phyloP scores from a whole-genome alignment of 192 early-diverging fungal species.

The Rhizophlyctis rosea region DNA sequence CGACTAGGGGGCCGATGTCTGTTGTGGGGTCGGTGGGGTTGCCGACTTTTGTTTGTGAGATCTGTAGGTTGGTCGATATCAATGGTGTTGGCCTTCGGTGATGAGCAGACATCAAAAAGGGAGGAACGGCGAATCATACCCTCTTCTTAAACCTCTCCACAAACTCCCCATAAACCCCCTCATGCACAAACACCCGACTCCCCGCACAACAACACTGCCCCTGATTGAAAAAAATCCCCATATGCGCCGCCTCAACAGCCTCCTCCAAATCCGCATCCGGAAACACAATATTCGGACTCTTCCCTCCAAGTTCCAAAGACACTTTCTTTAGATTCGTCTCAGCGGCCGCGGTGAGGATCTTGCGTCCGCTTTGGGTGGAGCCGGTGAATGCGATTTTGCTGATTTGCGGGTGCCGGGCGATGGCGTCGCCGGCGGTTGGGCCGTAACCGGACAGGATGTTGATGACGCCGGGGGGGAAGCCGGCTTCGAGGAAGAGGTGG shows the following conservation, averaged over 20 bases:
- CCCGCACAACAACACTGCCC: constrained; percentile 56
- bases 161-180: constrained; percentile 44
- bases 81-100: no score
- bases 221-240: constrained; percentile 40
- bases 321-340: constrained; percentile 44
- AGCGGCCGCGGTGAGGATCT: constrained; percentile 32
- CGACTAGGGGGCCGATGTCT: constrained; percentile 52
- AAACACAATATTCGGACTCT: constrained; percentile 47
- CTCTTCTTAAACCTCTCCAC: constrained; percentile 27
- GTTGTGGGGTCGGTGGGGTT: constrained; percentile 33
- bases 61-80: no score
- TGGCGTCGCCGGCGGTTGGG: constrained; percentile 31
- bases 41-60: constrained; percentile 37
- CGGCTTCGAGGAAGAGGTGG: constrained; percentile 27
- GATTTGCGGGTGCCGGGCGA: constrained; percentile 40
- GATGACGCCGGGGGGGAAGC: constrained; percentile 43
- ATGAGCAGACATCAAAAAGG: no score
- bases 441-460: constrained; percentile 45
- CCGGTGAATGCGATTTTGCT: constrained; percentile 38
- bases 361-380: constrained; percentile 28
- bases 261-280: constrained; percentile 44
- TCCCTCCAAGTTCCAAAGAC: constrained; percentile 50
- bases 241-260: constrained; percentile 34
- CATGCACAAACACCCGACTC: constrained; percentile 51
- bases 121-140: constrained; percentile 5